phyloP scores from a whole-genome alignment of 2,329 filamentous ascomycete genomes.

The Sporothrix humicola region DNA sequence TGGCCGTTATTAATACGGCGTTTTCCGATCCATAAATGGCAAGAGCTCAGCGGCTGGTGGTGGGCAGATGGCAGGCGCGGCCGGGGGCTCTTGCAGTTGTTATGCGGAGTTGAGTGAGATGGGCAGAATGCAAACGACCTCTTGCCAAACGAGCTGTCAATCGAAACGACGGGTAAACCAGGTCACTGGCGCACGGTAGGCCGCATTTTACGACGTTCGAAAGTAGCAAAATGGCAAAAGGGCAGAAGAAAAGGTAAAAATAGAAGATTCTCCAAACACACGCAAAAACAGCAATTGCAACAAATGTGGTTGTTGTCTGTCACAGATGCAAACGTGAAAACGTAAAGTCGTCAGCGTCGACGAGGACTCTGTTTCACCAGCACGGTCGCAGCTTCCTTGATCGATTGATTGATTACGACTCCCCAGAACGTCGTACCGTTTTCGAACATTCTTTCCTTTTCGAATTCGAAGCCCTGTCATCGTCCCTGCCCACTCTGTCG shows the following conservation, averaged over 20 bases:
- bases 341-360: neutral
- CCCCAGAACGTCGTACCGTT: neutral
- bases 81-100: neutral
- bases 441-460: neutral
- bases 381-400: neutral
- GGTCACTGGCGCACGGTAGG: slow-evolving; percentile 1
- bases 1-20: neutral
- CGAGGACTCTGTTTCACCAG: neutral
- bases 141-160: neutral
- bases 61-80: slow-evolving; percentile 1
- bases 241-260: neutral
- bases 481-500: neutral
- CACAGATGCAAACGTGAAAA: neutral
- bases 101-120: neutral
- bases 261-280: neutral
- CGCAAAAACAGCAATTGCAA: neutral
- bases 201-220: neutral
- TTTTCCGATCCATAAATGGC: neutral
- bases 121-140: neutral
- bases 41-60: neutral
- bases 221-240: neutral
- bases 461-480: no score
- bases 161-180: slow-evolving; percentile 19
- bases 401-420: neutral
- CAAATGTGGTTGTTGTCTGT: slow-evolving; percentile 1